These are phyloP conservation scores for Lactarius indigo DNA, from an alignment of 768 basidiomycete genomes.

Conservation along the genomic window DNA sequence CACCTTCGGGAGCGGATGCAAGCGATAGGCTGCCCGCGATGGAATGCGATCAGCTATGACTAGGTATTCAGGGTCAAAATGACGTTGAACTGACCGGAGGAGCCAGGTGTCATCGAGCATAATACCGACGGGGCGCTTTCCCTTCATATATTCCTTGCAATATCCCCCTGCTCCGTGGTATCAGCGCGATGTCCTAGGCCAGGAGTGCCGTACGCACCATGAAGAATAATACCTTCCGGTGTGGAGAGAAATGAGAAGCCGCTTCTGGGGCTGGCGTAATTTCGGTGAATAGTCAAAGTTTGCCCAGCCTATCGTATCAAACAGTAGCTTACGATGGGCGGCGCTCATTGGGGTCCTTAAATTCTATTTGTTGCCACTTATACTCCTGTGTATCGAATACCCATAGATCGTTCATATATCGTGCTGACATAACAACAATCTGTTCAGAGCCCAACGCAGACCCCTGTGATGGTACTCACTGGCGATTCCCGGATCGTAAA, in stretches of 20 bases:
- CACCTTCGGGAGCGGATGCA: constrained; percentile 22
- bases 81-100: constrained; percentile 50
- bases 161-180: constrained; percentile 63
- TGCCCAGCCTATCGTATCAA: neutral
- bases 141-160: constrained; percentile 85
- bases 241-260: constrained; percentile 84
- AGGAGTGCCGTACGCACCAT: constrained; percentile 45
- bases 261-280: constrained; percentile 55
- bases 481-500: constrained; percentile 80
- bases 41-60: neutral
- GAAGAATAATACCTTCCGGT: constrained; percentile 72
- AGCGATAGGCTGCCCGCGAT: neutral
- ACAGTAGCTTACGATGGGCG: constrained; percentile 62
- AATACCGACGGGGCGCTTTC: constrained; percentile 80
- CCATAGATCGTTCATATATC: constrained; percentile 83
- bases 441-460: neutral
- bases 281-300: neutral
- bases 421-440: constrained; percentile 47
- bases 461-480: constrained; percentile 44
- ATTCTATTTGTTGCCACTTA: constrained; percentile 76
- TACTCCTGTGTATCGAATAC: constrained; percentile 83
- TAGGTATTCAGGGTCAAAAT: neutral
- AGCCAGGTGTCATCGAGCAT: constrained; percentile 92
- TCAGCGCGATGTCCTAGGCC: neutral
- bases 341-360: constrained; percentile 58